Percentiles rank a stretch among this genome's conserved stretches.
phyloP scores from a whole-genome alignment of 176 grass and related monocot species.

The Eragrostis nindensis region DNA sequence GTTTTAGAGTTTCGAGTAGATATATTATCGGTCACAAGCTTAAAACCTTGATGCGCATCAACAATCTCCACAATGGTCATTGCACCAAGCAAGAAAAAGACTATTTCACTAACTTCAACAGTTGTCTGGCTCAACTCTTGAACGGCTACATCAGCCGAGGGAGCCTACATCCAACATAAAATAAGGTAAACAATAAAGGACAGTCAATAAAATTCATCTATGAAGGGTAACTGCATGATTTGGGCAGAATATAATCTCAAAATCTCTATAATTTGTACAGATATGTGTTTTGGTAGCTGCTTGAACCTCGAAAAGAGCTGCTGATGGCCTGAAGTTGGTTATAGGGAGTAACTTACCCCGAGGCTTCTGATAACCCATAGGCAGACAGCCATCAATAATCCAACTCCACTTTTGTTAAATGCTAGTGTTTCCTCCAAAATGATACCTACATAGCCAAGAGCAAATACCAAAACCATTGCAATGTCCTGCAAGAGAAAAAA shows the following conservation, averaged over 20 bases:
- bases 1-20: conserved; percentile 82
- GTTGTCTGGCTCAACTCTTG: conserved; percentile 74
- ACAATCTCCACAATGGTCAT: conserved; percentile 99
- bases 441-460: conserved; percentile 91
- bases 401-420: conserved; percentile 95
- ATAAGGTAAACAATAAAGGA: conserved; percentile 1
- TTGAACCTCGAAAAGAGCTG: no score
- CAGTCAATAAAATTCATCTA: conserved; percentile 19
- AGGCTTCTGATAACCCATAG: conserved; percentile 94
- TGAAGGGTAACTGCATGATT: background rate
- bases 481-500: conserved; percentile 68
- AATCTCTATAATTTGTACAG: background rate
- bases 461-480: conserved; percentile 91
- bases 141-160: conserved; percentile 78
- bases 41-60: conserved; percentile 99
- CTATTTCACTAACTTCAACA: conserved; percentile 96
- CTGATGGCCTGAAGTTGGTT: no score
- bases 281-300: background rate
- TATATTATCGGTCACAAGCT: conserved; percentile 95
- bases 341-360: conserved; percentile 60
- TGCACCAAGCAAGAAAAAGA: conserved; percentile 98
- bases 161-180: conserved; percentile 67
- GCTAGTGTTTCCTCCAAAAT: conserved; percentile 96
- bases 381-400: conserved; percentile 88
- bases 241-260: background rate